Conservation (phyloP, 163 green algal genomes). For the Scenedesmus sp. region DNA sequence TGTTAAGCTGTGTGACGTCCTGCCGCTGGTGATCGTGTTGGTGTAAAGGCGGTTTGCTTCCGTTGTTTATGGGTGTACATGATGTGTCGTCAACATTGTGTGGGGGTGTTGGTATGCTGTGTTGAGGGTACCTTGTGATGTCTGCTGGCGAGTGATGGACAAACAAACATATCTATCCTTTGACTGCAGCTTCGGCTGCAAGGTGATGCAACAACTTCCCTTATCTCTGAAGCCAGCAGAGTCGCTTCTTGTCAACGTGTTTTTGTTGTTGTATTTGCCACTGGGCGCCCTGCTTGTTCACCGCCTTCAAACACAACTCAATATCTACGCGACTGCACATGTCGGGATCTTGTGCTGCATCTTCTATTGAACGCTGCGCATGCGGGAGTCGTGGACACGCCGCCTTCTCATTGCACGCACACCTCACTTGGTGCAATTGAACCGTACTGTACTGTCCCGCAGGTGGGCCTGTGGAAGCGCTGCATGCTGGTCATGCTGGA, state of each 20-base stretch:
- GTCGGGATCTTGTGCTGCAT: no score
- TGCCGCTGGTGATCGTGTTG: no score
- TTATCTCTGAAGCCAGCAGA: conserved; percentile 11
- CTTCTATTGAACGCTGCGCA: conserved; percentile 33
- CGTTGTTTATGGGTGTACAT: no score
- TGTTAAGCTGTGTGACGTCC: not conserved
- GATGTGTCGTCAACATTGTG: no score
- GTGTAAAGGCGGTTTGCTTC: no score
- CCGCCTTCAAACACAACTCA: no score
- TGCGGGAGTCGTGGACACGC: no score
- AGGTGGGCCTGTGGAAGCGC: conserved; percentile 86
- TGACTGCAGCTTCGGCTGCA: conserved; percentile 2
- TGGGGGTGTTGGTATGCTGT: no score
- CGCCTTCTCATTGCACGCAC: no score
- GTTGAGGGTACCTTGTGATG: no score
- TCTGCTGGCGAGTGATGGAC: not conserved
- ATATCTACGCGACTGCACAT: no score
- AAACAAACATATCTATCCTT: conserved; percentile 7
- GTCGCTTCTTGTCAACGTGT: not conserved
- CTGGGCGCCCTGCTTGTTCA: not conserved
- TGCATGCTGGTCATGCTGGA: conserved; percentile 85
- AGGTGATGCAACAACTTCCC: conserved; percentile 8
- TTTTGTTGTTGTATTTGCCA: not conserved
- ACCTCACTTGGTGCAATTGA: not conserved
- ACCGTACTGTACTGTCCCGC: not conserved